These are phyloP conservation scores for Teratosphaeria viscida DNA, from an alignment of 2,329 filamentous ascomycete species.

Conservation along the genomic window DNA sequence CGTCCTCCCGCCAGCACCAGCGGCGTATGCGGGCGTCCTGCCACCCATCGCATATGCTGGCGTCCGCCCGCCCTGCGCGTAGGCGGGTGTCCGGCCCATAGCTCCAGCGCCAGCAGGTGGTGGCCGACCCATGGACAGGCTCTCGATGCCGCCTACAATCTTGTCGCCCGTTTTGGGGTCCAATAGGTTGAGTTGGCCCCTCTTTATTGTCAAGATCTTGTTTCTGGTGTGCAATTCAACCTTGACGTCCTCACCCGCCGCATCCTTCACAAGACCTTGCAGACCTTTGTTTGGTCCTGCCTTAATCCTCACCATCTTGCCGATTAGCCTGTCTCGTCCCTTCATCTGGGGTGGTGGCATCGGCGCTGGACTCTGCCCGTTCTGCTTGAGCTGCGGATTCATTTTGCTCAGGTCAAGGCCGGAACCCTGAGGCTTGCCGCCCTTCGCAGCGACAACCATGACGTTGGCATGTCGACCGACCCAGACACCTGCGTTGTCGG, in stretches of 20 bases:
- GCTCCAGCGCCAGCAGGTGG: conserved; percentile 41
- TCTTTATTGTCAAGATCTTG: conserved; percentile 78
- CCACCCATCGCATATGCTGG: conserved; percentile 50
- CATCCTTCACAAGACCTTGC: conserved; percentile 89
- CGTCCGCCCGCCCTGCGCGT: conserved; percentile 44
- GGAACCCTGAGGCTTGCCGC: conserved; percentile 57
- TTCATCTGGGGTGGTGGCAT: conserved; percentile 60
- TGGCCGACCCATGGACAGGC: conserved; percentile 18
- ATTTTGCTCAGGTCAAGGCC: conserved; percentile 77
- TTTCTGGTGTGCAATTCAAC: conserved; percentile 91
- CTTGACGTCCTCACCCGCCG: conserved; percentile 73
- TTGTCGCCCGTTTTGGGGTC: conserved; percentile 66
- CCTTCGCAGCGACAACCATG: conserved; percentile 86
- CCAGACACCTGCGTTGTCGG: conserved; percentile 82
- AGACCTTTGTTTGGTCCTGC: conserved; percentile 87
- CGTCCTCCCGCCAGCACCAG: conserved; percentile 43
- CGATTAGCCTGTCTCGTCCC: conserved; percentile 74
- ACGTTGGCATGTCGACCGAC: conserved; percentile 80
- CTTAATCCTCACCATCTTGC: conserved; percentile 81
- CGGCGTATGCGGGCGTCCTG: conserved; percentile 11
- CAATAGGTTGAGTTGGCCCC: conserved; percentile 72
- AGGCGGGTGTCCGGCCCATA: conserved; percentile 34
- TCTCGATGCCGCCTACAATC: conserved; percentile 51
- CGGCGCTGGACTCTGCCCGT: conserved; percentile 40
- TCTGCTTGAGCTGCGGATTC: conserved; percentile 74